Evolutionary conservation across 108 stramenopile genomes (phyloP), one percentile per base, ranked within the genome.

Genomic region (Skeletonema potamos): DNA sequence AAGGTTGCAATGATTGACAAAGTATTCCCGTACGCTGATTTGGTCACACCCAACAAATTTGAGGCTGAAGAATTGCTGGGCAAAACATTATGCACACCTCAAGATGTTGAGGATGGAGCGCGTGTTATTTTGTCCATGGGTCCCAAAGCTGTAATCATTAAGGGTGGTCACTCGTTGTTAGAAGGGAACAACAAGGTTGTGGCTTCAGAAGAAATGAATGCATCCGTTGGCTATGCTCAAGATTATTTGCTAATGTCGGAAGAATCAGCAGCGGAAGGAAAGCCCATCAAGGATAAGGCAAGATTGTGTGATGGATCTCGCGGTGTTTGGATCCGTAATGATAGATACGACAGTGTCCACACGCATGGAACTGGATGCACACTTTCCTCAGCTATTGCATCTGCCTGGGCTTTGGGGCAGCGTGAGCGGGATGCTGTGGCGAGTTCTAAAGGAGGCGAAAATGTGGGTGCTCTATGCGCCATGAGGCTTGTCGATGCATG

Each of bases 291-390:
- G 17, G 79, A 80, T 65, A 65, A 27, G 66, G 54, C 66, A 44
- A 69, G 91, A 18, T 62, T 95, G 20, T 95, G 91, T 54, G 90
- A 92, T 72, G 89, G 87, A 9, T 66, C 72, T 11, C 68, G 78
- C 15, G 92, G 92, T 29, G 84, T 94, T 9, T 94, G 93, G 93
- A 81, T 94, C 17, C 83, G 88, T 44, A 67, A 81, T 9, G 62
- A 74, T 37, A 66, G 89, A 64, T 85, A 83, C 66, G 88, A 91
- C 56, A 83, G 94, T 2, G 74, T 78, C n/a, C 71, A 92, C 65
- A 92, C 94, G 0, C 94, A 95, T 74, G 94, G 94, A 13, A 95
- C 94, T 10, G 94, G 94, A 37, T 97, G 97, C 72, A 96, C 95
- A 17, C 81, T 97, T 11, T 92, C 90, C 7, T 90, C 94, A 8